Base-by-base conservation (phyloP, 2,329 filamentous ascomycete genomes). In the Fusarium burgessii region DNA sequence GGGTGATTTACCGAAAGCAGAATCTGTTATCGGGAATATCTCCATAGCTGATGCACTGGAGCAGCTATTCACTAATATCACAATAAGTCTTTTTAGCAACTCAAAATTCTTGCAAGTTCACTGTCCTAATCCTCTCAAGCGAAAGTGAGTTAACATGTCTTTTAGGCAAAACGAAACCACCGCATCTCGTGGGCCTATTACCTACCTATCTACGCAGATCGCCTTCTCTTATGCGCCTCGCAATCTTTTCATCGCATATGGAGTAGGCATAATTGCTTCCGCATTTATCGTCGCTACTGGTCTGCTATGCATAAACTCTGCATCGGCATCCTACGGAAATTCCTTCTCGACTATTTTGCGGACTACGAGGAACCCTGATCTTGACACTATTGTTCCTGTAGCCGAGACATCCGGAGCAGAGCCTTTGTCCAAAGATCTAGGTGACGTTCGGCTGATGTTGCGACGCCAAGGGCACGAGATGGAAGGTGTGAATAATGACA, bases 331-430 rank as follows among this genome's bases (percentile, higher is more conserved):
- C 0, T 70, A 62, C 7, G 40, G 18, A 7, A 35, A 29, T 3
- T 58, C 52, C 0, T 70, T 70, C 14, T 70, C 67, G 1, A 70
- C 66, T 1, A 58, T 70, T 5, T 1, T 70, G 3, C 65, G 56
- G 0, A 70, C 67, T 11, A 69, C 67, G 1, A 7, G 60, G 0
- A 69, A 70, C 12, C 56, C 52, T 2, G 38, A 62, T 1, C 47
- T 70, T 4, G 66, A 69, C 6, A 20, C 35, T 9, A 15, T 66
- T 5, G 6, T 70, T 4, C 29, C 29, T 0, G 7, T 35, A 11
- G 45, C 36, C 0, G 57, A 66, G 17, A 70, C 57, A 1, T 36
- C 49, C 2, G 61, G 66, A 0, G 40, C 57, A 1, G 51, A 70
- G 25, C 68, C 68, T 13, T 15, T 70, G 4, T 55, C 66, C 0